Conservation (phyloP, 2,329 filamentous ascomycete species). For the Colletotrichum acutatum region DNA sequence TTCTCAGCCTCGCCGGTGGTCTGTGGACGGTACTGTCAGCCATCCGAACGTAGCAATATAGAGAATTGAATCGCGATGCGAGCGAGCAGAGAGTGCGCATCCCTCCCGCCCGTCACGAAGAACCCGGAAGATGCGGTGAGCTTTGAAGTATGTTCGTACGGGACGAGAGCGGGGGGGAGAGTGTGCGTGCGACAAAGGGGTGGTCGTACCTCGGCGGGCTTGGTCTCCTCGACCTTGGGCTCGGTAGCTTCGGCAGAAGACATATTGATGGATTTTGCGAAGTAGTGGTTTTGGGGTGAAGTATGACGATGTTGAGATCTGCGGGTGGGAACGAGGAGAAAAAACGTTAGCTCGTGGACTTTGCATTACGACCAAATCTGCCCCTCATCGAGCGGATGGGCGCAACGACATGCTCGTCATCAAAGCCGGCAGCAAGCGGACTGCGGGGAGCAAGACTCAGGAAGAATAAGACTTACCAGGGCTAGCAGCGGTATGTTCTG, state of each 20-base stretch:
- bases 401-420: constrained; percentile 10
- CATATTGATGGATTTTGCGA: constrained; percentile 51
- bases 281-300: neutral
- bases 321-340: neutral
- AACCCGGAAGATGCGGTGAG: neutral
- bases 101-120: neutral
- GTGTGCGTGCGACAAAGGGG: constrained; percentile 12
- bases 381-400: constrained; percentile 22
- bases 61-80: neutral
- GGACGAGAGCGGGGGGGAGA: neutral
- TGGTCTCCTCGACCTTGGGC: constrained; percentile 65
- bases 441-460: neutral
- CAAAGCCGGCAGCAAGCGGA: neutral
- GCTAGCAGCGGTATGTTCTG: constrained; percentile 31
- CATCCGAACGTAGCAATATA: neutral
- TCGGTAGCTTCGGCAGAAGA: constrained; percentile 62
- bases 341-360: constrained; percentile 26
- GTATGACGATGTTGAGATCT: constrained; percentile 24
- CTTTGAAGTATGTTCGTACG: neutral
- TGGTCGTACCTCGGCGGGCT: constrained; percentile 40
- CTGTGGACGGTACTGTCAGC: constrained; percentile 9
- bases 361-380: constrained; percentile 26
- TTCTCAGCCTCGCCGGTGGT: constrained; percentile 44
- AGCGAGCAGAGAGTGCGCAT: neutral
- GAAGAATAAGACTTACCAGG: constrained; percentile 18